These are phyloP conservation scores for Aureobasidium melanogenum DNA, from an alignment of 2,329 filamentous ascomycete genomes.

Conservation along the genomic window DNA sequence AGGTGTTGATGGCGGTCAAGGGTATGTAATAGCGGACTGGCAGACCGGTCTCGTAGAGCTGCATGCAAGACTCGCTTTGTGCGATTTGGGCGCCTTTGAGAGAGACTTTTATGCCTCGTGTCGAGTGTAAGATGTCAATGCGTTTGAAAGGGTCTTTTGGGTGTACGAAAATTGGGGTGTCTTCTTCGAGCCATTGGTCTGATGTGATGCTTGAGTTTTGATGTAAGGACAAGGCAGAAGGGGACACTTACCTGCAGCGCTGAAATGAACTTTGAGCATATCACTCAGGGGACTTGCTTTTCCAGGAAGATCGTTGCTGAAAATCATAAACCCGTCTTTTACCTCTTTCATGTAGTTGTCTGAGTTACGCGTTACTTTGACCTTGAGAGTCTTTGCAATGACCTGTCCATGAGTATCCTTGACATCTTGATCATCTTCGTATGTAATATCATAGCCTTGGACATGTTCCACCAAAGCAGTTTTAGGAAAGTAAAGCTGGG, in stretches of 20 bases:
- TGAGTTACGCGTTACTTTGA: constrained; percentile 15
- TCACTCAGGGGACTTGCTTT: constrained; percentile 1
- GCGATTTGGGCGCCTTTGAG: constrained; percentile 40
- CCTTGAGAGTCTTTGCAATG: constrained; percentile 19
- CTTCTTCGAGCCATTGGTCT: constrained; percentile 50
- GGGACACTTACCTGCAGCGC: constrained; percentile 8
- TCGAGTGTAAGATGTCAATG: constrained; percentile 51
- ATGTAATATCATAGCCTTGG: neutral
- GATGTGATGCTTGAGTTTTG: neutral
- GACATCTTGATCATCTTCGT: constrained; percentile 18
- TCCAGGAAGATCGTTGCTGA: constrained; percentile 13
- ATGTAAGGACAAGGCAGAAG: too few species aligned
- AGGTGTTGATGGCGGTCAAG: constrained; percentile 35
- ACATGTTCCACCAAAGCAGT: constrained; percentile 10
- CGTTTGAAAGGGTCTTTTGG: constrained; percentile 61
- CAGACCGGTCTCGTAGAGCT: constrained; percentile 53
- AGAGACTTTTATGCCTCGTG: constrained; percentile 44
- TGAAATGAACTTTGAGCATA: constrained; percentile 14
- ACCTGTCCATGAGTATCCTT: constrained; percentile 13
- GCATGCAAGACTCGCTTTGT: constrained; percentile 37
- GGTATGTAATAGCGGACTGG: constrained; percentile 53
- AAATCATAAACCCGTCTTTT: constrained; percentile 26
- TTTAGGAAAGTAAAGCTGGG: constrained; percentile 31
- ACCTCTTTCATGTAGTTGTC: neutral
- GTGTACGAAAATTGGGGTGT: constrained; percentile 50